Conservation (phyloP, 768 basidiomycete genomes). For the Suillus decipiens region DNA sequence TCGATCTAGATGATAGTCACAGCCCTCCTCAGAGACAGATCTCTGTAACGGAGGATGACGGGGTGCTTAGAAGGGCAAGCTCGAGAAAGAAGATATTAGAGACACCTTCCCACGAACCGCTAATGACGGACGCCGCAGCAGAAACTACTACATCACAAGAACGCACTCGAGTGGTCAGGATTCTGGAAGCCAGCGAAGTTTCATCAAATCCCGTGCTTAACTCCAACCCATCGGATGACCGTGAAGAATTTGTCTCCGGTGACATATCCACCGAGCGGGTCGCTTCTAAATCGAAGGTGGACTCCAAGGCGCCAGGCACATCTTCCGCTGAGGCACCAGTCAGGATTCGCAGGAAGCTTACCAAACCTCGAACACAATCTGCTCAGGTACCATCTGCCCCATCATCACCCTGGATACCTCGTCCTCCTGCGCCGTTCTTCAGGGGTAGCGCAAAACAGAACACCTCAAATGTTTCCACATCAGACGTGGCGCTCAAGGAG, state of each 20-base stretch:
- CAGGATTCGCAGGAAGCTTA: conserved; percentile 6
- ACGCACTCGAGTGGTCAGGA: conserved; percentile 5
- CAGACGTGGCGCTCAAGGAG: not conserved
- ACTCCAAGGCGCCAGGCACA: not conserved
- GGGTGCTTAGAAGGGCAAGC: conserved; percentile 7
- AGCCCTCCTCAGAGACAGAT: not conserved
- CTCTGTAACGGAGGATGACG: conserved; percentile 6
- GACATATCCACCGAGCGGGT: not conserved
- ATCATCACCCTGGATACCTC: conserved; percentile 8
- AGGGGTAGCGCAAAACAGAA: conserved; percentile 2
- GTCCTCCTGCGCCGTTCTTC: conserved; percentile 1
- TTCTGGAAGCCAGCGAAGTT: conserved; percentile 1
- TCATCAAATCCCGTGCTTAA: not conserved
- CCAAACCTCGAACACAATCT: conserved; percentile 8
- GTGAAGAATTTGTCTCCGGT: not conserved
- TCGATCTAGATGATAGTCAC: conserved; percentile 12
- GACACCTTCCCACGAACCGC: not conserved
- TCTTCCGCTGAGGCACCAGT: not conserved
- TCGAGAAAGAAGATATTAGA: not conserved
- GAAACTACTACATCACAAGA: conserved; percentile 1
- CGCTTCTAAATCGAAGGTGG: not conserved
- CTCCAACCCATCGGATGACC: not conserved
- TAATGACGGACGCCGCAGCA: not conserved
- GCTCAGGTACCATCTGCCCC: not conserved
- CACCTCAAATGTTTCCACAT: not conserved